Conservation (phyloP, 495 filamentous ascomycete species). For the Talaromyces borbonicus region DNA sequence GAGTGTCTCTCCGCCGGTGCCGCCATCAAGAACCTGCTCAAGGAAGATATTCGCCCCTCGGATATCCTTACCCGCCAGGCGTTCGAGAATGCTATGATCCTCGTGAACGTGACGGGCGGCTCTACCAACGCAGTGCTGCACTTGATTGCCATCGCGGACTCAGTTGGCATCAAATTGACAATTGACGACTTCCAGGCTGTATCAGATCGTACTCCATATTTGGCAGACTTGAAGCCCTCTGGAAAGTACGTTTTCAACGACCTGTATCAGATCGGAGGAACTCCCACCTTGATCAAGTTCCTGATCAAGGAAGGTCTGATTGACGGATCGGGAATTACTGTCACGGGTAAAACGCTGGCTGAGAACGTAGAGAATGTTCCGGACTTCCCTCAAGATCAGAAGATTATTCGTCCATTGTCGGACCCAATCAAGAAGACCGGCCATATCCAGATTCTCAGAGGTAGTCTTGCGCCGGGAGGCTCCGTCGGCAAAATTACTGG, state of each 20-base stretch:
- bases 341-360: constrained; percentile 87
- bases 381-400: constrained; percentile 73
- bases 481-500: constrained; percentile 97
- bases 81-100: constrained; percentile 93
- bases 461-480: constrained; percentile 81
- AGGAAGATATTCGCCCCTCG: constrained; percentile 75
- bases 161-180: constrained; percentile 84
- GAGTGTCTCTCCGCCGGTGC: constrained; percentile 80
- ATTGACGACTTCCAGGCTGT: constrained; percentile 97
- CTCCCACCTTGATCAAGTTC: constrained; percentile 82
- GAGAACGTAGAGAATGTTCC: constrained; percentile 75
- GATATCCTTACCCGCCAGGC: constrained; percentile 89
- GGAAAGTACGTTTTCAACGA: constrained; percentile 97
- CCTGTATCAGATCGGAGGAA: constrained; percentile 81
- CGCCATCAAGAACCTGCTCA: constrained; percentile 77
- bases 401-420: constrained; percentile 82
- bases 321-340: constrained; percentile 79
- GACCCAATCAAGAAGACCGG: constrained; percentile 91
- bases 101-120: constrained; percentile 90
- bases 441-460: constrained; percentile 94
- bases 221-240: constrained; percentile 93
- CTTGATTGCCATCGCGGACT: constrained; percentile 90
- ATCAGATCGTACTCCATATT: constrained; percentile 81
- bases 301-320: constrained; percentile 84
- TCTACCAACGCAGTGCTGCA: constrained; percentile 97